These are phyloP conservation scores for Metschnikowia rubicola DNA, from an alignment of 805 yeast species.

Conservation along the genomic window DNA sequence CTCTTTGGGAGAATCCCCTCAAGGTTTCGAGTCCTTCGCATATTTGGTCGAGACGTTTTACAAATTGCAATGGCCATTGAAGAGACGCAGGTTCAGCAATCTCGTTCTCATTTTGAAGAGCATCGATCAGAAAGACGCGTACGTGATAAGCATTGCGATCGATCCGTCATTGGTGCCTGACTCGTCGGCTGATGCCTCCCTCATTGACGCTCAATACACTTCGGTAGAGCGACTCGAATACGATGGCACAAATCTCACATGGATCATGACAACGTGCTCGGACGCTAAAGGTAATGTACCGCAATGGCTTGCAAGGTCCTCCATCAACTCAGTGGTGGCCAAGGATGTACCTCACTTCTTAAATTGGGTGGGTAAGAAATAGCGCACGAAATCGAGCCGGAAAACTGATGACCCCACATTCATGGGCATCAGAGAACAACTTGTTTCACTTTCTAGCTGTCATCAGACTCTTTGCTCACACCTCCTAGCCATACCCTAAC, in stretches of 20 bases:
- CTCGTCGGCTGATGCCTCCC: slow-evolving; percentile 10
- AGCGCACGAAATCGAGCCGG: not conserved
- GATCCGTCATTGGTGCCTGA: slow-evolving; percentile 24
- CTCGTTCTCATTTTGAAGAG: slow-evolving; percentile 28
- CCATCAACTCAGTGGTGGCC: slow-evolving; percentile 33
- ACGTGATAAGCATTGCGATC: slow-evolving; percentile 33
- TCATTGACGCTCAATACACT: slow-evolving; percentile 32
- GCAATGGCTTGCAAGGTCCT: slow-evolving; percentile 29
- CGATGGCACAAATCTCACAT: slow-evolving; percentile 22
- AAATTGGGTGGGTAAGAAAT: slow-evolving; percentile 22
- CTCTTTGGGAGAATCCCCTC: slow-evolving; percentile 13
- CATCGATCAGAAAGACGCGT: slow-evolving; percentile 19
- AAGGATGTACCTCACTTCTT: slow-evolving; percentile 41
- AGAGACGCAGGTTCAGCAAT: slow-evolving; percentile 34
- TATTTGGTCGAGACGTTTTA: slow-evolving; percentile 34
- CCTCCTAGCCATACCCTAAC: slow-evolving; percentile 40
- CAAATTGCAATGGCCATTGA: slow-evolving; percentile 35
- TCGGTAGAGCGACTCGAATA: slow-evolving; percentile 33
- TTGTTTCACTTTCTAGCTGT: not conserved
- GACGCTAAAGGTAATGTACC: slow-evolving; percentile 40
- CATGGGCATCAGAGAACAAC: not conserved
- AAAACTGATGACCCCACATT: no score
- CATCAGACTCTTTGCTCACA: slow-evolving; percentile 10
- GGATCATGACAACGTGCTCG: slow-evolving; percentile 41
- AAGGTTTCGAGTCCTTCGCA: slow-evolving; percentile 17